These are phyloP conservation scores for Beta corolliflora DNA, from an alignment of 179 eudicot genomes.

Conservation along the genomic window DNA sequence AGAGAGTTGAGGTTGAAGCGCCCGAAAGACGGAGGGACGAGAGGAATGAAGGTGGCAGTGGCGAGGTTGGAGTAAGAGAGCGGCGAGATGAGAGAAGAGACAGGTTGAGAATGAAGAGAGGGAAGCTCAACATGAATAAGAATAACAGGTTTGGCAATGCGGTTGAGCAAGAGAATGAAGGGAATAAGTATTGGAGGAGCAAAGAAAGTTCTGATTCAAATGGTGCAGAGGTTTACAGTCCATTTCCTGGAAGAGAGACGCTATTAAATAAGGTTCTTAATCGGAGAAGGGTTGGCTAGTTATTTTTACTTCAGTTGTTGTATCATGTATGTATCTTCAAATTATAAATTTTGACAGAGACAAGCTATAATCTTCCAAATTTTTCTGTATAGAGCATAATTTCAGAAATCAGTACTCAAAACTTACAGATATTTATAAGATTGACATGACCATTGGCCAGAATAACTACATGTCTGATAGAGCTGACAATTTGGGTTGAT, in stretches of 20 bases:
- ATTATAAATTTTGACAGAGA: not conserved
- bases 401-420: not conserved
- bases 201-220: conserved; percentile 5
- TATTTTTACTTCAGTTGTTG: not conserved
- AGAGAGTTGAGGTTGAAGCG: not conserved
- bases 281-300: conserved; percentile 15
- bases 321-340: not conserved
- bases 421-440: not conserved
- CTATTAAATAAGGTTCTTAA: conserved; percentile 33
- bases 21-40: conserved; percentile 13
- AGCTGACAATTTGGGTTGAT: too few species aligned
- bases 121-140: not conserved
- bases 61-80: conserved; percentile 8
- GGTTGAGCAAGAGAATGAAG: not conserved
- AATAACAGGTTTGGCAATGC: not conserved
- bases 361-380: too few species aligned
- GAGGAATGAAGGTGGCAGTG: not conserved
- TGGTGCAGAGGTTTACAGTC: conserved; percentile 25
- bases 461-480: not conserved
- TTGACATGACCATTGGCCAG: not conserved
- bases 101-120: conserved; percentile 36
- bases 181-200: not conserved
- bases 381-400: not conserved
- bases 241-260: conserved; percentile 48
- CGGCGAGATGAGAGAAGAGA: conserved; percentile 35